These are phyloP conservation scores for Rhododendron ferrugineum DNA, from an alignment of 148 eudicot species.

Conservation along the genomic window DNA sequence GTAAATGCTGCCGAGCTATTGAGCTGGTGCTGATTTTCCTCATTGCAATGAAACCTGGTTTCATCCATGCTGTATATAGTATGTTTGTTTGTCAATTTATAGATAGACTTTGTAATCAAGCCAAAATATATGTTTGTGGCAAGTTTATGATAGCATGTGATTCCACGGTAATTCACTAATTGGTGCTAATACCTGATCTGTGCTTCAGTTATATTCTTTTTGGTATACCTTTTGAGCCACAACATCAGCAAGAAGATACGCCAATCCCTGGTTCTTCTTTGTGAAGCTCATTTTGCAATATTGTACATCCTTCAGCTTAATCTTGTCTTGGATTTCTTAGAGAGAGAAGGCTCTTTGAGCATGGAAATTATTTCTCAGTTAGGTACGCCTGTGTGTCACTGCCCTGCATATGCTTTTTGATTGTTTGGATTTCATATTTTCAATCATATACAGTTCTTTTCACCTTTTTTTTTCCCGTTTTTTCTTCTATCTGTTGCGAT, in stretches of 20 bases:
- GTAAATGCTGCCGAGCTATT: slow-evolving; percentile 89
- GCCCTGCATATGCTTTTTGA: background rate
- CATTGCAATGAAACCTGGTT: slow-evolving; percentile 92
- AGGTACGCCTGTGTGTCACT: slow-evolving; percentile 43
- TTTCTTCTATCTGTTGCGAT: background rate
- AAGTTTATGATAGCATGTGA: background rate
- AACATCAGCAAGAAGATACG: slow-evolving; percentile 59
- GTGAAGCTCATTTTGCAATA: slow-evolving; percentile 92
- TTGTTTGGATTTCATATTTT: background rate
- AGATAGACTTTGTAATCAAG: background rate
- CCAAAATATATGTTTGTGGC: background rate
- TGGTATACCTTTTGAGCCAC: slow-evolving; percentile 83
- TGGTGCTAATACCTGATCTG: slow-evolving; percentile 10
- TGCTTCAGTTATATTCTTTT: slow-evolving; percentile 93
- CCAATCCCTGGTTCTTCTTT: slow-evolving; percentile 70
- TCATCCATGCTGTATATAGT: slow-evolving; percentile 86
- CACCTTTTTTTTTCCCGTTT: background rate
- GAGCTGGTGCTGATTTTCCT: slow-evolving; percentile 78
- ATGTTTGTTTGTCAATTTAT: slow-evolving; percentile 25
- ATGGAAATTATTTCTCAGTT: slow-evolving; percentile 61
- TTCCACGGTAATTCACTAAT: slow-evolving; percentile 11
- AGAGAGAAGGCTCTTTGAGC: slow-evolving; percentile 52
- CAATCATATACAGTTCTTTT: background rate
- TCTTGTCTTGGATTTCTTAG: slow-evolving; percentile 52
- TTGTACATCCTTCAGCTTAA: slow-evolving; percentile 77